Evolutionary conservation across 129 eudicot species (phyloP).

Genomic region (Flaveria sonorensis): DNA sequence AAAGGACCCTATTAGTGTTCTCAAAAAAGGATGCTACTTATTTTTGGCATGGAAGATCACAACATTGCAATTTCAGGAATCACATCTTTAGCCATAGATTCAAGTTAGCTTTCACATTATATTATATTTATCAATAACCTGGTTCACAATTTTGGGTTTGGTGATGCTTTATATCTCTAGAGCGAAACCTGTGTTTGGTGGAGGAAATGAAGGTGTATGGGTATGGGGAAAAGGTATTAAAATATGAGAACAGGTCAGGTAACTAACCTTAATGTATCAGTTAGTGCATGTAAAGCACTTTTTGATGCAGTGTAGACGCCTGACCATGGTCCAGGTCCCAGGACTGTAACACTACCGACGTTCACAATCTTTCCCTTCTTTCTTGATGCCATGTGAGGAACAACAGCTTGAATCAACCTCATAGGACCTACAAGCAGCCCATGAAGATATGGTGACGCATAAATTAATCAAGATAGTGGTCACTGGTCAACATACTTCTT

Average conservation of each 20-base stretch:
- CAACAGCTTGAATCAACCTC: conserved; percentile 91
- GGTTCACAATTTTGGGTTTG: too few species aligned
- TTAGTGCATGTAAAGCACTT: conserved; percentile 84
- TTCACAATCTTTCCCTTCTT: conserved; percentile 90
- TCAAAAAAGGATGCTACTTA: too few species aligned
- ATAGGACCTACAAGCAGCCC: conserved; percentile 53
- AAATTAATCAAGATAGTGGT: background rate
- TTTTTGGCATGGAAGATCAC: too few species aligned
- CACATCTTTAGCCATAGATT: too few species aligned
- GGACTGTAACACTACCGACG: conserved; percentile 69
- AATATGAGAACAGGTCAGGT: background rate
- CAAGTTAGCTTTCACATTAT: too few species aligned
- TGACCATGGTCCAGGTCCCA: conserved; percentile 94
- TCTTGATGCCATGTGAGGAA: conserved; percentile 93
- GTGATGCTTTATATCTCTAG: too few species aligned
- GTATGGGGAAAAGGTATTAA: background rate
- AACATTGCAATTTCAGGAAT: too few species aligned
- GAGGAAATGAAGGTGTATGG: background rate
- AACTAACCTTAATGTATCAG: conserved; percentile 79
- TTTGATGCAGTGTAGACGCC: conserved; percentile 88
- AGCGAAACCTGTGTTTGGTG: too few species aligned
- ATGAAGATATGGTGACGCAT: background rate
- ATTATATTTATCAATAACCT: too few species aligned
- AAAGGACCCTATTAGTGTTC: too few species aligned
- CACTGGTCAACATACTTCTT: background rate